Conservation (phyloP, 1,284 basidiomycete species). For the Peniophora sp. region DNA sequence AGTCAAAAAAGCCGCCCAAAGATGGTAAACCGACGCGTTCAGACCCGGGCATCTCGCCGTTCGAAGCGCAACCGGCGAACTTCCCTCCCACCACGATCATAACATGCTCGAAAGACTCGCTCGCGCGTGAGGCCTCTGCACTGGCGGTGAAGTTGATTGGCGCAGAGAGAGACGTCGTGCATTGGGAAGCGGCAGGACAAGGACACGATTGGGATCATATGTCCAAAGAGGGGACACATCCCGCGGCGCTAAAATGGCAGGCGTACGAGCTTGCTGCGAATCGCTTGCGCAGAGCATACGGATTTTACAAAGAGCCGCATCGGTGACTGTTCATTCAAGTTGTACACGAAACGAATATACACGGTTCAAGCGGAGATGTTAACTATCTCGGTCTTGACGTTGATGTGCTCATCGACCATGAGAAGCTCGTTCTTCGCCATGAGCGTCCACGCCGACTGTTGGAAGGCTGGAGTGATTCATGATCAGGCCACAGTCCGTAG, state of each 20-base stretch:
- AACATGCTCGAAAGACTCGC: not conserved
- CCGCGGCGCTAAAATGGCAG: too few species aligned
- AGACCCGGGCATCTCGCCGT: not conserved
- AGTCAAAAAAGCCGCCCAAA: not conserved
- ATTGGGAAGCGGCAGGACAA: not conserved
- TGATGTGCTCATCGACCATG: conserved; percentile 22
- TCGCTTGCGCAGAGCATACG: too few species aligned
- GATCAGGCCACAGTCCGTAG: not conserved
- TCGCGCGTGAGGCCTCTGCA: not conserved
- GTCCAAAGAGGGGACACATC: too few species aligned
- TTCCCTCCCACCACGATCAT: not conserved
- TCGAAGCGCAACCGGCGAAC: not conserved
- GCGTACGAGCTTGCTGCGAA: too few species aligned
- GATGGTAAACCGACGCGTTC: not conserved
- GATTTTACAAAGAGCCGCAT: not conserved
- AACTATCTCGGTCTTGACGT: not conserved
- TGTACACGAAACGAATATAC: not conserved
- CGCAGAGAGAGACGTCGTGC: not conserved
- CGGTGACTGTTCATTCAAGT: not conserved
- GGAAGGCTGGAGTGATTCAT: conserved; percentile 13
- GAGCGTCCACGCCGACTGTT: conserved; percentile 23
- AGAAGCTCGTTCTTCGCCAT: conserved; percentile 24
- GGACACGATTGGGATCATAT: not conserved
- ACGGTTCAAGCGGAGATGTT: not conserved
- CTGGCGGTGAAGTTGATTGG: not conserved